Evolutionary conservation across 148 eudicot genomes (phyloP), one percentile per base, ranked within the genome.

Genomic region (Chenopodium quinoa): DNA sequence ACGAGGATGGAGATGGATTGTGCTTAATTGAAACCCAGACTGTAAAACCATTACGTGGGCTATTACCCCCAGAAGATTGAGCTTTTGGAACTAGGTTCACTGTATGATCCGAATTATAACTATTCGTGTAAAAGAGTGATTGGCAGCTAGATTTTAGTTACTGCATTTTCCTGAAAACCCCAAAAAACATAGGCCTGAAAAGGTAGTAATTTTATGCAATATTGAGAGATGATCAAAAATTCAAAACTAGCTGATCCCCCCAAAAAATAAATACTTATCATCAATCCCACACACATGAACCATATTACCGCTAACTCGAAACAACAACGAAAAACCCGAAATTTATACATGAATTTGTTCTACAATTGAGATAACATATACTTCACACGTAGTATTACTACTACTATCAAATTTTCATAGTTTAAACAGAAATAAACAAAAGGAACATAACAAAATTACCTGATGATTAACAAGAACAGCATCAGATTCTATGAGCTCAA

Each of bases 401-500:
- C 44, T 37, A 37, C 44, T 37, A 37, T 37, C 44, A 0, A 37
- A 6, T 37, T 5, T 37, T 37, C 6, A 37, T 5, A 37, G 44
- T 37, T 37, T 37, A 0, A 5, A 37, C 44, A 31, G 31, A 20
- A 3, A 14, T 46, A 80, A 56, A 77, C n/a, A 22, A 14, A 47
- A 47, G 44, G 17, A 6, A 3, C 62, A 9, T 29, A 9, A 2
- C 16, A 25, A 71, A 71, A 80, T 19, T 77, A 84, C 86, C 84
- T 84, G 86, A 76, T 10, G 63, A 78, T 54, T 37, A 78, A 22
- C 12, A 52, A 78, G 20, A 25, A 50, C 46, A 76, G 23, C 70
- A 48, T 46, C 78, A 76, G 44, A 58, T 72, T 71, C 75, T 16
- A 34, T 19, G 48, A 70, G 64, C 29, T 80, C 74, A 75, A 70